Base-by-base conservation (phyloP, 2,329 filamentous ascomycete genomes). In the Neurospora crassa region DNA sequence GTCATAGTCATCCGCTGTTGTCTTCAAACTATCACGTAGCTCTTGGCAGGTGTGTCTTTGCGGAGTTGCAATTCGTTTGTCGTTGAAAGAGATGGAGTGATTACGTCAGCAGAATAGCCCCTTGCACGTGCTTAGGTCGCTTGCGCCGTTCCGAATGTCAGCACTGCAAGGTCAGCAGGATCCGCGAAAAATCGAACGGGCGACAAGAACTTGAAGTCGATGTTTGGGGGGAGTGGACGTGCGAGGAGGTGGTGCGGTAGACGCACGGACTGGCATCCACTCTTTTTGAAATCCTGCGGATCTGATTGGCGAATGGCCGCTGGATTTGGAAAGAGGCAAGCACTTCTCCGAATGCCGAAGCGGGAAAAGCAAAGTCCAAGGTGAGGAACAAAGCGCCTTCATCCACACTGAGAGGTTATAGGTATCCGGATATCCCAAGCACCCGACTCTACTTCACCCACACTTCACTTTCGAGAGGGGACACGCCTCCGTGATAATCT, bases 251-350 rank as follows among this genome's bases (percentile, higher is more conserved):
- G 40, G 68, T 69, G 68, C 20, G 40, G 41, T n/a, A 69, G 12
- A 34, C 16, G 53, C 53, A 63, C 53, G 53, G 8, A 41, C 43
- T 10, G n/a, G 43, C 11, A 34, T 41, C 18, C 3, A 34, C 11
- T 63, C 41, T 16, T 41, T 71, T 71, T 41, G 53, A 71, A 71
- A 71, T 71, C 40, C 53, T 34, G 6, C 37, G 20, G 41, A 37
- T 29, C 8, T 71, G 68, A 71, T 71, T 71, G 70, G 70, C 67
- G 70, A 71, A 70, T 71, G 53, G 68, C 40, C 68, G 43, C 24
- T 24, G 47, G 41, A 63, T 34, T 20, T 41, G 29, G 20, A 63
- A 18, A 59, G 20, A 41, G 45, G 40, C 47, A 53, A 41, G 45
- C 16, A 41, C 43, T 24, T 37, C 68, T 67, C 47, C 42, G n/a